Evolutionary conservation across 169 alveolate species (phyloP).

Genomic region (Cryptosporidium felis): DNA sequence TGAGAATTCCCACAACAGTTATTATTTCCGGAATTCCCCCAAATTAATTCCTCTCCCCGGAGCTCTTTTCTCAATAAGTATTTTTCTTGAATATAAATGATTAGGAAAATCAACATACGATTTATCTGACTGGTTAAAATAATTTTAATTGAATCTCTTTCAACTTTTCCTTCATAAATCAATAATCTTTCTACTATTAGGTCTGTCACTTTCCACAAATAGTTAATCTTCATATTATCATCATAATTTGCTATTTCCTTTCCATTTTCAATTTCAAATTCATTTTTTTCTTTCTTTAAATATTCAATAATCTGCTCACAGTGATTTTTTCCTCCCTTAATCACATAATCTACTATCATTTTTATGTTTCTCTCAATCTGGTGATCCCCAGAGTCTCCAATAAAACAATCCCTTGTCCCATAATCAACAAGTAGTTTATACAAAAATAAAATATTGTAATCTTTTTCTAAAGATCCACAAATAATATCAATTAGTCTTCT

Average conservation of each 20-base stretch:
- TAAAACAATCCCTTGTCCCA: too few species aligned
- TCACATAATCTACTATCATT: slow-evolving; percentile 1
- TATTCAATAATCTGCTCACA: background rate
- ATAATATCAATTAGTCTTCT: too few species aligned
- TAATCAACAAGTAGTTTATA: too few species aligned
- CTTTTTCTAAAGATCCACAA: too few species aligned
- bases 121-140: slow-evolving; percentile 22
- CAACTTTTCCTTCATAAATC: slow-evolving; percentile 58
- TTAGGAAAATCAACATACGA: slow-evolving; percentile 1
- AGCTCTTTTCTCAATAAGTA: background rate
- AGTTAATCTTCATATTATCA: background rate
- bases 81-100: slow-evolving; percentile 32
- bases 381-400: too few species aligned
- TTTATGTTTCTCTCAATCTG: too few species aligned
- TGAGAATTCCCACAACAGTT: too few species aligned
- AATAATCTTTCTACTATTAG: slow-evolving; percentile 61
- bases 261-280: background rate
- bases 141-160: slow-evolving; percentile 8
- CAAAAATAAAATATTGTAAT: too few species aligned
- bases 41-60: too few species aligned
- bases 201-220: slow-evolving; percentile 2
- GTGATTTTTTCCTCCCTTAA: background rate
- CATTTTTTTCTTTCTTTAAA: slow-evolving; percentile 24
- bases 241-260: background rate
- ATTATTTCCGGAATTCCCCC: too few species aligned